phyloP scores from a whole-genome alignment of 257 asterid species.

The Penstemon barbatus region DNA sequence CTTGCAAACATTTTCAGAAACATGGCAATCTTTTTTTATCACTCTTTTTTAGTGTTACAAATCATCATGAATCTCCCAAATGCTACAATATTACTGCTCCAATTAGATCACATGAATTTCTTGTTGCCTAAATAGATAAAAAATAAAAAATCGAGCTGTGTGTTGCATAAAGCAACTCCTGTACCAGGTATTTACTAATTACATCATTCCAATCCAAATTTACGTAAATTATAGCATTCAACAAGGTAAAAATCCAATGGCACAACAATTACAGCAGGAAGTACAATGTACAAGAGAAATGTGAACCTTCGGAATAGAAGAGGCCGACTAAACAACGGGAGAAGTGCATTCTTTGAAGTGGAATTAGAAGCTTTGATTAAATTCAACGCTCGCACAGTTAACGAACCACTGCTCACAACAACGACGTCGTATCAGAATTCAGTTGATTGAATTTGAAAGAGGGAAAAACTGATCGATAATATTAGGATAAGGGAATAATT shows the following conservation, averaged over 20 bases:
- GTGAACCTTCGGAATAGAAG: constrained; percentile 54
- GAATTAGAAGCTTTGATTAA: constrained; percentile 45
- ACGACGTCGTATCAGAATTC: constrained; percentile 23
- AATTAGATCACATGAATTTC: neutral
- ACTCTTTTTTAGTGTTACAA: neutral
- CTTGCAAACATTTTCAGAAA: neutral
- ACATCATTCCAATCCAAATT: too few species aligned
- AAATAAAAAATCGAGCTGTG: too few species aligned
- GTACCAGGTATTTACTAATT: too few species aligned
- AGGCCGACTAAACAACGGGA: constrained; percentile 35
- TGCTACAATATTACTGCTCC: neutral
- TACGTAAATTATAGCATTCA: neutral
- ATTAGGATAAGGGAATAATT: too few species aligned
- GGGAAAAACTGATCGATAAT: too few species aligned
- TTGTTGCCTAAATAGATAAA: too few species aligned
- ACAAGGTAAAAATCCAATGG: constrained; percentile 17
- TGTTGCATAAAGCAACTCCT: too few species aligned
- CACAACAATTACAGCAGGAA: constrained; percentile 21
- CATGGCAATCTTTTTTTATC: neutral
- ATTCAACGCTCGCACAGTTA: constrained; percentile 41
- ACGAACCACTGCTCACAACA: constrained; percentile 48
- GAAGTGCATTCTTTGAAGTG: constrained; percentile 23
- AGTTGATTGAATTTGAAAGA: constrained; percentile 22
- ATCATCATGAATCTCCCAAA: neutral
- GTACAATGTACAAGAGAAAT: neutral